Evolutionary conservation across 2,329 filamentous ascomycete species (phyloP).

Genomic region (Penicillium corylophilum): DNA sequence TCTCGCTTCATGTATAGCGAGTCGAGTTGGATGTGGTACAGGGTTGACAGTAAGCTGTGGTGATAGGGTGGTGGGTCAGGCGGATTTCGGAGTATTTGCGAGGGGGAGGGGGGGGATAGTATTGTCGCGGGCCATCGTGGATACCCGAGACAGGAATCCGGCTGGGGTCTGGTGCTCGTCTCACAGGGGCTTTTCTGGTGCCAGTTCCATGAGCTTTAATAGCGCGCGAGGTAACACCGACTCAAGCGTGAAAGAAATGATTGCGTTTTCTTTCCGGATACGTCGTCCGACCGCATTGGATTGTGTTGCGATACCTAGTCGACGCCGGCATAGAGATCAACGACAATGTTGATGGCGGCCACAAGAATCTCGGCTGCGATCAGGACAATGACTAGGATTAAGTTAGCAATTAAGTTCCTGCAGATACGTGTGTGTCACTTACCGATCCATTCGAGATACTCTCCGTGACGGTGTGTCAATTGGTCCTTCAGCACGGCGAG

Average conservation of each 20-base stretch:
- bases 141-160: neutral
- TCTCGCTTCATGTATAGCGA: constrained; percentile 13
- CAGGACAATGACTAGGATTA: constrained; percentile 74
- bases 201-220: neutral
- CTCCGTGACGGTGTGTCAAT: constrained; percentile 86
- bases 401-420: constrained; percentile 14
- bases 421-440: constrained; percentile 37
- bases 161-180: neutral
- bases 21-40: neutral
- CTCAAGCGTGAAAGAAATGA: neutral
- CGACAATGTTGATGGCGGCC: constrained; percentile 89
- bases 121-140: neutral
- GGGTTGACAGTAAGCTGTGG: neutral
- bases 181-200: neutral
- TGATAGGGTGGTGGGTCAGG: neutral
- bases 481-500: constrained; percentile 93
- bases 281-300: neutral
- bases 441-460: constrained; percentile 90
- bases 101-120: neutral
- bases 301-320: constrained; percentile 41
- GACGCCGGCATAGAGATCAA: constrained; percentile 78
- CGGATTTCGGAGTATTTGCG: neutral
- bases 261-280: neutral
- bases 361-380: constrained; percentile 95
- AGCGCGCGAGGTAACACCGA: neutral